These are phyloP conservation scores for Saprolegnia parasitica DNA, from an alignment of 352 stramenopile species.

Conservation along the genomic window DNA sequence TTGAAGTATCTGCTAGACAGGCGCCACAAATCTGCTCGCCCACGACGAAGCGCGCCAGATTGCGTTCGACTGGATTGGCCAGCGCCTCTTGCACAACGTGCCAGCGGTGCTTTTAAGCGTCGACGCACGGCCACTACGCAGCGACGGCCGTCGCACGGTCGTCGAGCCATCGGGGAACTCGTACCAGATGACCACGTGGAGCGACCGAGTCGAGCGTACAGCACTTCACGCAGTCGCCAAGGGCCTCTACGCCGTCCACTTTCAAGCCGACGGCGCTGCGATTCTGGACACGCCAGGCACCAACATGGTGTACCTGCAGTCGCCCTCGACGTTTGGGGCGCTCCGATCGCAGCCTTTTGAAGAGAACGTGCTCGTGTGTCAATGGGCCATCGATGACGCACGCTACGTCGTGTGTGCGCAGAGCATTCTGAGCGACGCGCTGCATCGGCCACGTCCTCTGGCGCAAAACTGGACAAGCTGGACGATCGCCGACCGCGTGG, in stretches of 20 bases:
- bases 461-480: not conserved
- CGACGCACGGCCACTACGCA: not conserved
- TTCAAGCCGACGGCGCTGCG: not conserved
- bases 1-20: not conserved
- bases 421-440: not conserved
- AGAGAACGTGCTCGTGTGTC: slow-evolving; percentile 1
- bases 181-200: slow-evolving; percentile 2
- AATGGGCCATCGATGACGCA: not conserved
- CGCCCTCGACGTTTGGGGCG: not conserved
- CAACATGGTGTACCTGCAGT: not conserved
- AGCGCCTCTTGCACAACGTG: not conserved
- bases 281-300: slow-evolving; percentile 8
- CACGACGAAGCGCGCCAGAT: not conserved
- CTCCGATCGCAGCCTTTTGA: not conserved
- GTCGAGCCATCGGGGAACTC: not conserved
- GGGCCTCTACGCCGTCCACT: not conserved
- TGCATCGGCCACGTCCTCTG: not conserved
- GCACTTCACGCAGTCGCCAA: not conserved
- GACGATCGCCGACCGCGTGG: not conserved
- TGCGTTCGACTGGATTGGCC: slow-evolving; percentile 4
- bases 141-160: not conserved
- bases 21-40: not conserved
- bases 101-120: not conserved
- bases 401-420: slow-evolving; percentile 1
- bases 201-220: not conserved